phyloP scores from a whole-genome alignment of 768 basidiomycete genomes.

The Bullera alba region DNA sequence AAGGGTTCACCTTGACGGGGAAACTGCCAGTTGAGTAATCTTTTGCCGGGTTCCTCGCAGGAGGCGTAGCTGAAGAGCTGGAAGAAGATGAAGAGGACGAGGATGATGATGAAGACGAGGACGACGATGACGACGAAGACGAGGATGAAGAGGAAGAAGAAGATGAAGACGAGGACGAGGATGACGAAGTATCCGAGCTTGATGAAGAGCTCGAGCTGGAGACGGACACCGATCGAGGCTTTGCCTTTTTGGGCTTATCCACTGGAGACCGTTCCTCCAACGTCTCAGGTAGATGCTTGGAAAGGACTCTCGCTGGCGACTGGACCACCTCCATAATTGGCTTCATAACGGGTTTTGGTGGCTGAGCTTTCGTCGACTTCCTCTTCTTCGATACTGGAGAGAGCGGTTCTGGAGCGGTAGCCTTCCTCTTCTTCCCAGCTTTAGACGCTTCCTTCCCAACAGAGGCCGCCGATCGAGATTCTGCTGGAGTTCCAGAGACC shows the following conservation, averaged over 20 bases:
- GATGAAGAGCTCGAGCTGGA: neutral
- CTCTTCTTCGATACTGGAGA: constrained; percentile 5
- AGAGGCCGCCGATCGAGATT: no score
- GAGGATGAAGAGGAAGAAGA: no score
- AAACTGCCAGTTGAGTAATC: neutral
- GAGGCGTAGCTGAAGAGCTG: neutral
- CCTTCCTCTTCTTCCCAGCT: constrained; percentile 2
- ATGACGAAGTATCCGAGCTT: no score
- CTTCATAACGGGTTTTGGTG: neutral
- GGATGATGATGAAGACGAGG: constrained; percentile 15
- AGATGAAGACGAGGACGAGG: no score
- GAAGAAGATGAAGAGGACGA: constrained; percentile 13
- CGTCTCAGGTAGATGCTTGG: neutral
- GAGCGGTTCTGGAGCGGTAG: no score
- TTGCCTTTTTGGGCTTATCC: no score
- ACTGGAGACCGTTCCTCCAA: no score
- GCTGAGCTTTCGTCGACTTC: neutral
- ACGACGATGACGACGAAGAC: constrained; percentile 8
- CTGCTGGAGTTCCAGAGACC: neutral
- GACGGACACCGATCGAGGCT: no score
- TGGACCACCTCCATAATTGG: neutral
- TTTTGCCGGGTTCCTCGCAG: neutral
- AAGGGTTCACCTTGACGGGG: neutral
- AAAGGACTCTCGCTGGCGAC: neutral
- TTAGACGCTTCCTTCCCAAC: neutral